Percentiles rank a stretch among this genome's conserved stretches.
phyloP scores from a whole-genome alignment of 495 filamentous ascomycete species.

The Lichina pygmaea region DNA sequence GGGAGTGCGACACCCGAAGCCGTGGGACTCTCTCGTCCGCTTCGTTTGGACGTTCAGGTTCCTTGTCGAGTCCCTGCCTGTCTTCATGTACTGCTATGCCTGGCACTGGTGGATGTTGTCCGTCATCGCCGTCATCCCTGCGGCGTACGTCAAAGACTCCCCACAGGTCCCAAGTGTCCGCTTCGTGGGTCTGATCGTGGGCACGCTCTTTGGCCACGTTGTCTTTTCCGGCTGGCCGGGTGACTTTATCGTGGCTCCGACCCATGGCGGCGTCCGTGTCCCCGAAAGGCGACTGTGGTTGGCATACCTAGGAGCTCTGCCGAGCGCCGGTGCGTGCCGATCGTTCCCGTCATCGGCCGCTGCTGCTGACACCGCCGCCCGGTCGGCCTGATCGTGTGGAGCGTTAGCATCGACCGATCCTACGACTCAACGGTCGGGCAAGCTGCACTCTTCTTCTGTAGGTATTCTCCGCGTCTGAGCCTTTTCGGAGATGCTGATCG shows the following conservation, averaged over 20 bases:
- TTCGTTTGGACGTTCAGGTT: conserved; percentile 23
- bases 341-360: neutral
- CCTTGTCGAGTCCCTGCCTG: conserved; percentile 17
- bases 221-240: conserved; percentile 26
- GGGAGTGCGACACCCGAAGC: conserved; percentile 24
- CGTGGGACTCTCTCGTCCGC: conserved; percentile 20
- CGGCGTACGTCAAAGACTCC: conserved; percentile 23
- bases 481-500: neutral
- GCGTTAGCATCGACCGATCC: conserved; percentile 24
- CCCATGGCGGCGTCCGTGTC: conserved; percentile 18
- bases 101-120: conserved; percentile 41
- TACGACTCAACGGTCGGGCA: conserved; percentile 37
- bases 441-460: conserved; percentile 25
- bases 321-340: conserved; percentile 17
- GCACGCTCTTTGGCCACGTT: conserved; percentile 25
- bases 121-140: conserved; percentile 30
- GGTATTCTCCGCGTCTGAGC: neutral
- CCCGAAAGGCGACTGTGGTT: conserved; percentile 35
- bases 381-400: conserved; percentile 22
- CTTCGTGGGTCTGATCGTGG: conserved; percentile 28
- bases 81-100: conserved; percentile 25
- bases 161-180: conserved; percentile 30
- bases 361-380: neutral
- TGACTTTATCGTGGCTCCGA: conserved; percentile 19
- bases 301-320: conserved; percentile 23